Evolutionary conservation across 768 basidiomycete species (phyloP), one percentile per base, ranked within the genome.

Genomic region (Neoboletus brunneissimus): DNA sequence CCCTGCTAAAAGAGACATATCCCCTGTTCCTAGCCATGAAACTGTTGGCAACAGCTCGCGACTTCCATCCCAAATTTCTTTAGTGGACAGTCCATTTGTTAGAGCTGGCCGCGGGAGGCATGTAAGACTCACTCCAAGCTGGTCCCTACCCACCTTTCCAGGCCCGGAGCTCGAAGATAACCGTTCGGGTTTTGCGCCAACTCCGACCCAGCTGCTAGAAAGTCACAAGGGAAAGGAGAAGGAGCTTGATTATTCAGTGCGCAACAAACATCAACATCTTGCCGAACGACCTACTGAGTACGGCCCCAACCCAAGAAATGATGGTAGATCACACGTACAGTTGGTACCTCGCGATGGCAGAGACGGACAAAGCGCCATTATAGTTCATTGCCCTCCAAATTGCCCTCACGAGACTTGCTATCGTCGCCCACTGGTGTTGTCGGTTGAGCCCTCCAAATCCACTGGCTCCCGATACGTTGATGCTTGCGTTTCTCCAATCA

Each of bases 401-500:
- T 70, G 68, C 34, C 41, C 10, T 22, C 68, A 68, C 42, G 49
- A 61, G 37, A 51, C 49, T 58, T 65, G 63, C 22, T 42, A 49
- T 48, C 11, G 18, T 35, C 20, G 27, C 34, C 22, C 32, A 5
- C 3, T 22, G 11, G 16, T 23, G 29, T 31, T n/a, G 5, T 52
- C 52, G 7, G 23, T 22, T 2, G 34, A 55, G 10, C n/a, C 42
- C 29, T 20, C 47, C 23, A 34, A 12, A 47, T 23, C 29, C 18
- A 20, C 40, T 25, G n/a, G 40, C 37, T 4, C 61, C 37, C 64
- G 45, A 60, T 68, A 72, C 23, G 64, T 57, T n/a, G 69, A 70
- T 47, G 62, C 59, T 34, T 58, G 53, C 42, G 69, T 70, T 47
- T 70, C 69, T 31, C 69, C 69, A 1, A 70, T 67, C 16, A 50